Evolutionary conservation across 768 basidiomycete genomes (phyloP), one percentile per base, ranked within the genome.

Genomic region (Hygrocybe coccinea): DNA sequence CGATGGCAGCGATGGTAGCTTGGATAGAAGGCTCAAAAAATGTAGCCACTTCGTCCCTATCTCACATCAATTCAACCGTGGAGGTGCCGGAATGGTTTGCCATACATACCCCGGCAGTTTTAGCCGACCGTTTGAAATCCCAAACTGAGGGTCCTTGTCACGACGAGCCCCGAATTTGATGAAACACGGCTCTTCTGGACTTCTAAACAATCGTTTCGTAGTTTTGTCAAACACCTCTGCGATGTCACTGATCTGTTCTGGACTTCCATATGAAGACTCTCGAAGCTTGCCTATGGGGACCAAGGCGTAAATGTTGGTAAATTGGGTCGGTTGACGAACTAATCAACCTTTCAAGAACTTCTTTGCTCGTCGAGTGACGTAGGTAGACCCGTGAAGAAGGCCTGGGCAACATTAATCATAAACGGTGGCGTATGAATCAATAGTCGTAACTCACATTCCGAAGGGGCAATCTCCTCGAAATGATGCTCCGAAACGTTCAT

Each of bases 321-420:
- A n/a, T n/a, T n/a, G n/a, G n/a, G n/a, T n/a, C n/a, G n/a, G n/a
- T n/a, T n/a, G n/a, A 41, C 5, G 44, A 22, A 19, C 5, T n/a
- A 2, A n/a, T 65, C 6, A 59, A 80, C 80, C 61, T 55, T 67
- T 55, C 3, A 82, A 67, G 62, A 72, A 73, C 21, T 64, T 52
- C 1, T 63, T 62, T 12, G 79, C 79, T 21, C 74, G 72, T 35
- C 69, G 71, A 19, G 69, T 78, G 21, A 83, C 76, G 53, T 79
- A 81, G 2, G 79, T 69, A 0, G 81, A 79, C 22, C 81, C 81
- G 56, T 76, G 69, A 46, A 82, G 71, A 41, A 72, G 72, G 59
- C 79, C 80, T 82, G 29, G n/a, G n/a, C 2, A 11, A 15, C 29
- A 34, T 1, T 14, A 15, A 2, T 21, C 15, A 11, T 15, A n/a